Evolutionary conservation across 176 grass and related monocot species (phyloP).

Genomic region (Triticum urartu): DNA sequence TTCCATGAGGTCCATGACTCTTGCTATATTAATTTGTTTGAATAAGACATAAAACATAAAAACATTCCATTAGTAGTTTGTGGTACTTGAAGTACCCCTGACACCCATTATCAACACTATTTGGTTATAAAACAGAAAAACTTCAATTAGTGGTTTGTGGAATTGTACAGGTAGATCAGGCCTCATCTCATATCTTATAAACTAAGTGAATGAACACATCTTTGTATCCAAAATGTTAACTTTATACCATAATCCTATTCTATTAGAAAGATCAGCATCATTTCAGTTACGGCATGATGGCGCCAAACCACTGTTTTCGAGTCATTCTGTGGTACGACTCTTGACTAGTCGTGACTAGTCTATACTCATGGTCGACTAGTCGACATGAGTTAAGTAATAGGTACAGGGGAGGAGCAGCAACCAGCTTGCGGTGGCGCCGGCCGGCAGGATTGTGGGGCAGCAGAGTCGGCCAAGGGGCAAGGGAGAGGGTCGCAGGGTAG

Average conservation of each 20-base stretch:
- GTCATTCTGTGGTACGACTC: no score
- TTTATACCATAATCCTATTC: neutral
- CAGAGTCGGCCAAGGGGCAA: no score
- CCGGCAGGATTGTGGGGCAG: no score
- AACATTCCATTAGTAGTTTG: neutral
- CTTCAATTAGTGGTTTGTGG: no score
- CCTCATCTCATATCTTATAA: constrained; percentile 2
- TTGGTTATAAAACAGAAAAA: neutral
- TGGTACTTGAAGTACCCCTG: neutral
- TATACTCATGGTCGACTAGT: no score
- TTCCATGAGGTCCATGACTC: constrained; percentile 10
- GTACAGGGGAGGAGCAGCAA: no score
- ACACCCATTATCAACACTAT: constrained; percentile 5
- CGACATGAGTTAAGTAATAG: no score
- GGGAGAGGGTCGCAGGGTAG: no score
- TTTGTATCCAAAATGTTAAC: neutral
- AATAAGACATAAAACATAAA: constrained; percentile 11
- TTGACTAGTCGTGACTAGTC: no score
- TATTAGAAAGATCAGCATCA: constrained; percentile 2
- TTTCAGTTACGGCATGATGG: constrained; percentile 8
- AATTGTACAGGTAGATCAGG: neutral
- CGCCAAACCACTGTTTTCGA: neutral
- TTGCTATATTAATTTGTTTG: constrained; percentile 14
- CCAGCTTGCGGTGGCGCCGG: no score
- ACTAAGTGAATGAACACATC: neutral